Conservation (phyloP, 164 flowering plant genomes). For the Platanus orientalis region DNA sequence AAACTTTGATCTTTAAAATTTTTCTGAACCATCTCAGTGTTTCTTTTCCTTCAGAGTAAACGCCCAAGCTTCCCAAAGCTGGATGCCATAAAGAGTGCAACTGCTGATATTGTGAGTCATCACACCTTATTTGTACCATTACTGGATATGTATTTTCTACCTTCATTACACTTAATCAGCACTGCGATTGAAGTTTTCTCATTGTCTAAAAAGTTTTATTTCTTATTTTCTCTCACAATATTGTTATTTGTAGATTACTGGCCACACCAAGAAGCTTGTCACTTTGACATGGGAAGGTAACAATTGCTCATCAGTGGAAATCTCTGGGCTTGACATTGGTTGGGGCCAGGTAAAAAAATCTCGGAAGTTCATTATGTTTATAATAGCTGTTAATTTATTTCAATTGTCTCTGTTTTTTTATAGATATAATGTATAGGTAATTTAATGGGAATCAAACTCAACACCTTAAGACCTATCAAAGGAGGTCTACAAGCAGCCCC, state of each 20-base stretch:
- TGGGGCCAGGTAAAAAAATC: conserved; percentile 88
- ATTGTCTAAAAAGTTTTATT: neutral
- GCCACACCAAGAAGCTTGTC: conserved; percentile 49
- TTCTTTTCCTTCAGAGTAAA: conserved; percentile 60
- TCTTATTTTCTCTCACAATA: conserved; percentile 1
- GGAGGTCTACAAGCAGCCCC: too few species aligned
- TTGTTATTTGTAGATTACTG: conserved; percentile 63
- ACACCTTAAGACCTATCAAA: too few species aligned
- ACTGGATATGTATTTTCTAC: neutral
- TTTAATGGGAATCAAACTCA: too few species aligned
- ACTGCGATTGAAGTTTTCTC: too few species aligned
- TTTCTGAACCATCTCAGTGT: conserved; percentile 6
- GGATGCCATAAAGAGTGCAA: conserved; percentile 91
- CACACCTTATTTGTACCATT: neutral
- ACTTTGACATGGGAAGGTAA: conserved; percentile 52
- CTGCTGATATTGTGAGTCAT: conserved; percentile 86
- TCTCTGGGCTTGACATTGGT: conserved; percentile 92
- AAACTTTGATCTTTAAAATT: neutral
- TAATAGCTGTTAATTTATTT: too few species aligned
- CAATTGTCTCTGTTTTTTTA: too few species aligned
- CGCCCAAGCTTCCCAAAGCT: conserved; percentile 84
- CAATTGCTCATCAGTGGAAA: conserved; percentile 63
- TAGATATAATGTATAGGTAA: too few species aligned
- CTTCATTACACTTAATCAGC: too few species aligned
- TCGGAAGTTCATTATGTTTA: too few species aligned